These are phyloP conservation scores for Cornus kousa DNA, from an alignment of 148 eudicot genomes.

Conservation along the genomic window DNA sequence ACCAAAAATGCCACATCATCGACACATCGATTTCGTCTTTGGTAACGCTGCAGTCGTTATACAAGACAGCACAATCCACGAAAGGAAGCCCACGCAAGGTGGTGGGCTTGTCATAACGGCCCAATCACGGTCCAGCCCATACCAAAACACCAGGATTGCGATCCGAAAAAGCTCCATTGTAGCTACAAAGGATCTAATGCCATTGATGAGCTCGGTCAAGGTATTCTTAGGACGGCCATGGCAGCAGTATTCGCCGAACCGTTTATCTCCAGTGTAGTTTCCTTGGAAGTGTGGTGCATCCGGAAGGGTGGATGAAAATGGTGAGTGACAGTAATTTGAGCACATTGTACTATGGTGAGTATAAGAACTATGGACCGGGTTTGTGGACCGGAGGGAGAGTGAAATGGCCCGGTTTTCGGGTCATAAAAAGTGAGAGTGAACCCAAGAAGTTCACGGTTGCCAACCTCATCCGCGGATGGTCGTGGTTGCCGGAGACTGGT, in stretches of 20 bases:
- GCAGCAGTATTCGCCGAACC: constrained; percentile 53
- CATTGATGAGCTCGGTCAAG: constrained; percentile 12
- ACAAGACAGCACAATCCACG: constrained; percentile 53
- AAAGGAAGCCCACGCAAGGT: constrained; percentile 38
- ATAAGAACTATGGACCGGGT: constrained; percentile 51
- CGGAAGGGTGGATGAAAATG: constrained; percentile 62
- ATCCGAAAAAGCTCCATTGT: constrained; percentile 51
- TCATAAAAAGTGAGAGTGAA: constrained; percentile 13
- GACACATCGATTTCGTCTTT: constrained; percentile 74
- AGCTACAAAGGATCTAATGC: constrained; percentile 51
- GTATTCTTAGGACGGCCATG: constrained; percentile 80
- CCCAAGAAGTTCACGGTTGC: constrained; percentile 29
- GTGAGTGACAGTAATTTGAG: constrained; percentile 14
- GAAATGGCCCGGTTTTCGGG: constrained; percentile 57
- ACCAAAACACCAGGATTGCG: constrained; percentile 66
- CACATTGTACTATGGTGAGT: constrained; percentile 56
- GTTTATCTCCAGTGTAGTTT: constrained; percentile 35
- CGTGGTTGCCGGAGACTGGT: constrained; percentile 67
- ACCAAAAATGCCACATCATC: constrained; percentile 50
- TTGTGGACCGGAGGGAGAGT: constrained; percentile 40
- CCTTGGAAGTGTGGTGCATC: constrained; percentile 30
- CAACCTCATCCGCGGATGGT: constrained; percentile 49
- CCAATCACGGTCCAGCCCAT: constrained; percentile 56
- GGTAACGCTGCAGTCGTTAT: constrained; percentile 70
- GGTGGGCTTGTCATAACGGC: constrained; percentile 57